Conservation (phyloP, 2,329 filamentous ascomycete species). For the Hymenoscyphus fructigenus region DNA sequence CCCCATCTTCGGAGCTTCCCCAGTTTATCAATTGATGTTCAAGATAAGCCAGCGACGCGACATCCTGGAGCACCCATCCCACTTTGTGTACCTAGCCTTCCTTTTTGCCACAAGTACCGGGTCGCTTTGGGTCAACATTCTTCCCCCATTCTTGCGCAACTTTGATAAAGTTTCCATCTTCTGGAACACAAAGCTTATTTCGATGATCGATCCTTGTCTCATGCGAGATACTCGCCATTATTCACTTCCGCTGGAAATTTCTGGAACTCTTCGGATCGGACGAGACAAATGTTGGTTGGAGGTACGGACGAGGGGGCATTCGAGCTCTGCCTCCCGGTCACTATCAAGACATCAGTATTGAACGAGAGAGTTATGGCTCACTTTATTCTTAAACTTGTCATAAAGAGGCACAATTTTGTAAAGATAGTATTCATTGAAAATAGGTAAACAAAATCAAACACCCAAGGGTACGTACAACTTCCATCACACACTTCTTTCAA, state of each 20-base stretch:
- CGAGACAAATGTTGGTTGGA: too few relatives aligned
- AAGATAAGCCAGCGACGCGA: background rate
- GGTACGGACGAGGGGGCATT: too few relatives aligned
- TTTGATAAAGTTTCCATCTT: background rate
- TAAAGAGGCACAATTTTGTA: too few relatives aligned
- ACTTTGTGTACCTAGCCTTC: background rate
- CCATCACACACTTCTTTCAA: slow-evolving; percentile 10
- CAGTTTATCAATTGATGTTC: background rate
- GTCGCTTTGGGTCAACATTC: background rate
- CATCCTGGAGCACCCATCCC: background rate
- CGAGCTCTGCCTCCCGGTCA: too few relatives aligned
- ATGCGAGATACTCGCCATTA: too few relatives aligned
- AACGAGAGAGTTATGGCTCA: too few relatives aligned
- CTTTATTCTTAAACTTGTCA: too few relatives aligned
- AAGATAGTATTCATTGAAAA: too few relatives aligned
- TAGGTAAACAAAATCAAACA: too few relatives aligned
- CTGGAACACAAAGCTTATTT: background rate
- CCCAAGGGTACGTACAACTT: background rate
- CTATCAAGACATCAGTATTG: too few relatives aligned
- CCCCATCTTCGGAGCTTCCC: background rate
- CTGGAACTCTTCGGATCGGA: too few relatives aligned
- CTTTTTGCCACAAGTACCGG: background rate
- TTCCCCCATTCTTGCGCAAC: background rate
- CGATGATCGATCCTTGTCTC: background rate
- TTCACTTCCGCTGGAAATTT: too few relatives aligned